Percentiles rank a stretch among this genome's conserved stretches.
Conservation (phyloP, 176 grass and related monocot species). For the Puccinellia tenuiflora region DNA sequence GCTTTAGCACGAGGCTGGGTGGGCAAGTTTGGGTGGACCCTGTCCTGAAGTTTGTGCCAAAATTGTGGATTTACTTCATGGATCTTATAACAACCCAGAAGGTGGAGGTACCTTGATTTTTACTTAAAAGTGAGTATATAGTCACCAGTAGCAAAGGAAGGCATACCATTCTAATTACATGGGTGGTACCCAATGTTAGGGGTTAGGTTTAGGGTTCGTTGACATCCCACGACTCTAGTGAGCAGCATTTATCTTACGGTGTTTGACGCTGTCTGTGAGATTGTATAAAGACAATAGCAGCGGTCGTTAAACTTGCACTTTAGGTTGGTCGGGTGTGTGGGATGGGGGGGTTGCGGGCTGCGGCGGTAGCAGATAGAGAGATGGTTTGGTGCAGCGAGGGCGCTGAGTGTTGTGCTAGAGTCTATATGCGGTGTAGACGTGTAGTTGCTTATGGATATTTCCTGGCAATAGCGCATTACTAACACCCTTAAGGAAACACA, state of each 20-base stretch:
- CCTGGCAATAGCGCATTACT: no score
- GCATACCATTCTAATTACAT: not conserved
- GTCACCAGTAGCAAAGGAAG: not conserved
- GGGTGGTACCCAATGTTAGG: not conserved
- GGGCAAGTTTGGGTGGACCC: not conserved
- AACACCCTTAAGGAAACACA: no score
- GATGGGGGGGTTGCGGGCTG: not conserved
- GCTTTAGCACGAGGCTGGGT: not conserved
- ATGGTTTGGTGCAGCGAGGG: not conserved
- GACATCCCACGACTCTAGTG: not conserved
- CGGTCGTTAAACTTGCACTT: not conserved
- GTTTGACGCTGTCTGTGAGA: not conserved
- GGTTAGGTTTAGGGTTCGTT: not conserved
- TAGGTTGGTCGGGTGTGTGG: not conserved
- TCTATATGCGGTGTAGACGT: not conserved
- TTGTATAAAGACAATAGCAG: not conserved
- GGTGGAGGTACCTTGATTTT: not conserved
- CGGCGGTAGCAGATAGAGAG: not conserved
- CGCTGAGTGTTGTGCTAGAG: not conserved
- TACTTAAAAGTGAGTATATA: not conserved
- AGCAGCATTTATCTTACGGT: not conserved
- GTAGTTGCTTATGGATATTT: not conserved
- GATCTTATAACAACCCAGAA: no score
- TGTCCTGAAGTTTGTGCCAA: no score
- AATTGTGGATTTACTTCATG: no score